These are phyloP conservation scores for Guadua angustifolia DNA, from an alignment of 176 grass and related monocot genomes.

Conservation along the genomic window DNA sequence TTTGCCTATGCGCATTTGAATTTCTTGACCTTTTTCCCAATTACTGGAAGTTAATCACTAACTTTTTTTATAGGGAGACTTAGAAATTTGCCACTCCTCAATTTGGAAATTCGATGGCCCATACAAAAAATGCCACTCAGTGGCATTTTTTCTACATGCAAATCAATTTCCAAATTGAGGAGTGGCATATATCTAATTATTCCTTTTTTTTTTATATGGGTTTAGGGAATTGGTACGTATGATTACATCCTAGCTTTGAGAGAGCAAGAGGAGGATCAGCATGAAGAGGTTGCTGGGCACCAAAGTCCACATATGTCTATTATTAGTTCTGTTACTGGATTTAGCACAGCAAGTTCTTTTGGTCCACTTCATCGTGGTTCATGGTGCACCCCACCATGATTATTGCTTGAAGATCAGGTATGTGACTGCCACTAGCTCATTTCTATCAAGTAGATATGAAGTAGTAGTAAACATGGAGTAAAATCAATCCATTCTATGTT, in stretches of 20 bases:
- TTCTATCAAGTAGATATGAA: neutral
- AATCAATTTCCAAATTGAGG: no score
- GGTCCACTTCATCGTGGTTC: no score
- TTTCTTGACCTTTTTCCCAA: constrained; percentile 14
- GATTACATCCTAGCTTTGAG: constrained; percentile 98
- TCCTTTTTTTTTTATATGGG: neutral
- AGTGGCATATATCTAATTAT: no score
- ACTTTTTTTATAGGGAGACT: no score
- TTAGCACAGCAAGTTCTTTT: no score
- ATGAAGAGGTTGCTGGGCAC: constrained; percentile 72
- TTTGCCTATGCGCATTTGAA: constrained; percentile 10
- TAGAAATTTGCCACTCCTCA: no score
- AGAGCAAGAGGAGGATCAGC: constrained; percentile 91
- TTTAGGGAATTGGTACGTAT: constrained; percentile 91
- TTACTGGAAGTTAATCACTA: constrained; percentile 10
- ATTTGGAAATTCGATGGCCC: no score
- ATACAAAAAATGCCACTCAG: no score
- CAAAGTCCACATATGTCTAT: constrained; percentile 98
- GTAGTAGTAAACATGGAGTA: neutral
- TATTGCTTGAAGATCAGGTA: constrained; percentile 99
- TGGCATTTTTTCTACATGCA: no score
- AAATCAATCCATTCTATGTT: neutral
- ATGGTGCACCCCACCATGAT: constrained; percentile 92
- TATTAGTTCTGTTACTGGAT: constrained; percentile 92
- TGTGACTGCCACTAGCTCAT: constrained; percentile 19